phyloP scores from a whole-genome alignment of 73 alveolate species.

The Symbiodinium natans region DNA sequence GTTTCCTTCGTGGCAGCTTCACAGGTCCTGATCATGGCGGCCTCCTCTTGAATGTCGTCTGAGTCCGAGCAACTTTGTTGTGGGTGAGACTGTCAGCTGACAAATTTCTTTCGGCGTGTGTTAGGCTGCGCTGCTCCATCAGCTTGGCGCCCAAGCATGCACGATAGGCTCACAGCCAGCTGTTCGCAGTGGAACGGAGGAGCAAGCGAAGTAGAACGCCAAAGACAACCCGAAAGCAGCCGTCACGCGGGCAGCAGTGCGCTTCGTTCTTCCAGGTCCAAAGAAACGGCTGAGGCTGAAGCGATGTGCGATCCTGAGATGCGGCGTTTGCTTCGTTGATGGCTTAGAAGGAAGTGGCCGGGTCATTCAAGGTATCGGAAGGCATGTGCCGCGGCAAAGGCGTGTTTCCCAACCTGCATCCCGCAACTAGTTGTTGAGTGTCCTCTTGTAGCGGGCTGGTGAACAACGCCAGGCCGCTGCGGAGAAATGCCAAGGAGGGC shows the following conservation, averaged over 20 bases:
- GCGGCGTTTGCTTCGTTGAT: not conserved
- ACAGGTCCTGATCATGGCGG: slow-evolving; percentile 10
- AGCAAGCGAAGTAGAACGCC: too few species aligned
- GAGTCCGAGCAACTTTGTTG: not conserved
- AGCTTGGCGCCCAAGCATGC: not conserved
- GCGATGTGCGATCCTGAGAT: not conserved
- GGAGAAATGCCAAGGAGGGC: not conserved
- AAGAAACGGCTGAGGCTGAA: slow-evolving; percentile 4
- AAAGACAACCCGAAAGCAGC: too few species aligned
- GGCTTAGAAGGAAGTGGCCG: not conserved
- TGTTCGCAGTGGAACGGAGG: too few species aligned
- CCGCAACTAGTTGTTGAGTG: not conserved
- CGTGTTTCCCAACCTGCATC: not conserved
- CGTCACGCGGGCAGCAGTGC: too few species aligned
- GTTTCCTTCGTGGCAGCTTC: not conserved
- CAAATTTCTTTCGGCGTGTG: too few species aligned
- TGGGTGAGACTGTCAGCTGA: not conserved
- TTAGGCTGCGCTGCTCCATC: not conserved
- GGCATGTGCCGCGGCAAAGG: not conserved
- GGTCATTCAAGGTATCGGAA: not conserved
- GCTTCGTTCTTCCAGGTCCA: not conserved
- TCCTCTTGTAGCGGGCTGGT: not conserved
- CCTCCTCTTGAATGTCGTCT: not conserved
- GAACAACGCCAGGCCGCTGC: not conserved
- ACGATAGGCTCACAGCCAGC: not conserved